phyloP scores from a whole-genome alignment of 257 asterid genomes.

The Linaria vulgaris region DNA sequence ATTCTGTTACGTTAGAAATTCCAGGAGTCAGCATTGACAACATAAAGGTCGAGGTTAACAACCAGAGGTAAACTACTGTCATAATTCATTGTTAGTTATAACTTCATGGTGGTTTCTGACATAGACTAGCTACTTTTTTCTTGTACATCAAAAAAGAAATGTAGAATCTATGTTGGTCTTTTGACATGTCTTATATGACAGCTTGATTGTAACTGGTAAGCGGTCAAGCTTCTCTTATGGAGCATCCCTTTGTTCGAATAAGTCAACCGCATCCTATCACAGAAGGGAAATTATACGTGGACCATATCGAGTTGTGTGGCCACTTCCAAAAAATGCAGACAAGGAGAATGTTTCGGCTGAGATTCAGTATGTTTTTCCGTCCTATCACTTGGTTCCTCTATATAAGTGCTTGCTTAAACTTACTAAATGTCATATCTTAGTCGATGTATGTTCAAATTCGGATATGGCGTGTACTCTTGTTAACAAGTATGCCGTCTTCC shows the following conservation, averaged over 20 bases:
- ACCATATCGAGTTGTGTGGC: constrained; percentile 67
- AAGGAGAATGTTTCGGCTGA: constrained; percentile 69
- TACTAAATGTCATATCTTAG: too few relatives aligned
- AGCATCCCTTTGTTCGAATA: constrained; percentile 21
- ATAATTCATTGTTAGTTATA: background rate
- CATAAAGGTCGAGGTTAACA: constrained; percentile 63
- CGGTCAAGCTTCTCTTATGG: constrained; percentile 43
- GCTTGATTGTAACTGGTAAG: constrained; percentile 62
- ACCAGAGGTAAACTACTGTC: constrained; percentile 42
- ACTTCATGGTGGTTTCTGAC: too few relatives aligned
- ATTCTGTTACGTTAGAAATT: constrained; percentile 59
- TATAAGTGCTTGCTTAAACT: background rate
- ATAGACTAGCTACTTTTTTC: background rate
- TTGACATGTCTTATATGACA: constrained; percentile 31
- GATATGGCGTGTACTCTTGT: too few relatives aligned
- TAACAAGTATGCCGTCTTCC: background rate
- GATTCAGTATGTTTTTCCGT: constrained; percentile 55
- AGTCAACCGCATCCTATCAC: constrained; percentile 45
- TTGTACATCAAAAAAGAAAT: background rate
- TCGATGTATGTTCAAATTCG: too few relatives aligned
- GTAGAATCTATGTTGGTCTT: background rate
- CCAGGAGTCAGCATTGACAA: constrained; percentile 61
- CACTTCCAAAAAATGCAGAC: constrained; percentile 63
- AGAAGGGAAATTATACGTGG: constrained; percentile 65
- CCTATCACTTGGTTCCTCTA: background rate